Evolutionary conservation across 108 stramenopile genomes (phyloP).

Genomic region (Cyclostephanos invisitatus): DNA sequence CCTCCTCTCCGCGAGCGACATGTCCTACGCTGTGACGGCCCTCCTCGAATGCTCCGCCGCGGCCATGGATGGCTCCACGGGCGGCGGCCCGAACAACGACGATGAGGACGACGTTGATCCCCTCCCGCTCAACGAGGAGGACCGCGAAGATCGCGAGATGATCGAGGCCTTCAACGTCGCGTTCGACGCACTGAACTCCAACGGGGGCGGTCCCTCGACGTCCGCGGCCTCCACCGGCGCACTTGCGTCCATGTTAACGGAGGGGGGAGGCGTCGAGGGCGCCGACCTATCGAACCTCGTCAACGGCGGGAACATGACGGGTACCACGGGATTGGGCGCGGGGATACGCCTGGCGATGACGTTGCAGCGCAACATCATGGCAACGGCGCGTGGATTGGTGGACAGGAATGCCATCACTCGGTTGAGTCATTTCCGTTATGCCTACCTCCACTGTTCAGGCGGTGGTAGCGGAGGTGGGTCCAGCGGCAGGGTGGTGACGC

Average conservation of each 20-base stretch:
- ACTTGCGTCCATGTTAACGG: constrained; percentile 12
- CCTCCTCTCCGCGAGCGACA: constrained; percentile 79
- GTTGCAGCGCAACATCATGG: constrained; percentile 67
- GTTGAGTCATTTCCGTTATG: constrained; percentile 86
- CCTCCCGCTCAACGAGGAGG: constrained; percentile 27
- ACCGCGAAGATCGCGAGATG: constrained; percentile 49
- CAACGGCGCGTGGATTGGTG: constrained; percentile 69
- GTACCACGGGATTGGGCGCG: constrained; percentile 72
- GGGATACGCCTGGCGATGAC: constrained; percentile 81
- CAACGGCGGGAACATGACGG: constrained; percentile 77
- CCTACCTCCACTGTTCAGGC: constrained; percentile 73
- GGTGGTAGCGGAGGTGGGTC: constrained; percentile 39
- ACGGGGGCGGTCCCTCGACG: constrained; percentile 22
- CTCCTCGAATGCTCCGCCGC: constrained; percentile 68
- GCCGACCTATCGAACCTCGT: constrained; percentile 66
- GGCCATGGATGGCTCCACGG: constrained; percentile 38
- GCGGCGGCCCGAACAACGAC: constrained; percentile 15
- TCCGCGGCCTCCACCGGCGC: constrained; percentile 34
- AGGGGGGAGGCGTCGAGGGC: constrained; percentile 54
- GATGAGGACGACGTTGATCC: constrained; percentile 10
- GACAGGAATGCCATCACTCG: constrained; percentile 80
- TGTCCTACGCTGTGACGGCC: constrained; percentile 84
- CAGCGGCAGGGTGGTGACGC: constrained; percentile 44
- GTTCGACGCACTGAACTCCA: constrained; percentile 79
- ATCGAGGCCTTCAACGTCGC: constrained; percentile 78